Evolutionary conservation across 2,329 filamentous ascomycete species (phyloP).

Genomic region (Colletotrichum sp.): DNA sequence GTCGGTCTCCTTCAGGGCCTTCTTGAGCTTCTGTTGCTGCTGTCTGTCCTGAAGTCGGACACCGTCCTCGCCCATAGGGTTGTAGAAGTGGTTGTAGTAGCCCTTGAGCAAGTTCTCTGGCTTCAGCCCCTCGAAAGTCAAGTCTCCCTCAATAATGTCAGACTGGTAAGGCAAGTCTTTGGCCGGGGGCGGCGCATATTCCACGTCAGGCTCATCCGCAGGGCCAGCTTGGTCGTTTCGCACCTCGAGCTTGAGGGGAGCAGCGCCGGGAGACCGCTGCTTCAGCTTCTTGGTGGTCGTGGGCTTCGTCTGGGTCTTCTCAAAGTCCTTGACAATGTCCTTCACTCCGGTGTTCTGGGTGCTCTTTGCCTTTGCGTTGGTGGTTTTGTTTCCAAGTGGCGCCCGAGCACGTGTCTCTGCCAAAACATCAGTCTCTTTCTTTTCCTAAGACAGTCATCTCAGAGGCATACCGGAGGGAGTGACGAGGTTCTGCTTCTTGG

Average conservation of each 20-base stretch:
- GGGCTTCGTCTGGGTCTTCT: conserved; percentile 66
- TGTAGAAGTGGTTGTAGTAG: conserved; percentile 65
- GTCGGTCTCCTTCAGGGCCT: conserved; percentile 62
- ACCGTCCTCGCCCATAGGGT: conserved; percentile 71
- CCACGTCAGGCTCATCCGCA: conserved; percentile 73
- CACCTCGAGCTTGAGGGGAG: conserved; percentile 65
- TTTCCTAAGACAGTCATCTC: conserved; percentile 7
- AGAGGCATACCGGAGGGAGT: conserved; percentile 21
- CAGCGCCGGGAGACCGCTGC: conserved; percentile 56
- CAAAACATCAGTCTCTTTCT: not conserved
- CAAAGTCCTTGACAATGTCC: conserved; percentile 60
- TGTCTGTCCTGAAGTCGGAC: conserved; percentile 67
- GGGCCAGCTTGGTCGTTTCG: conserved; percentile 57
- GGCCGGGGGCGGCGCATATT: conserved; percentile 84
- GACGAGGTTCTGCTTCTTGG: conserved; percentile 21
- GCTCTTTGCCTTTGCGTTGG: conserved; percentile 82
- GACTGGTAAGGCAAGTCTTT: conserved; percentile 71
- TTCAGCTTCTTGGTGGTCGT: conserved; percentile 66
- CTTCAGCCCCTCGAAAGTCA: conserved; percentile 64
- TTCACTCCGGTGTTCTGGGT: conserved; percentile 72
- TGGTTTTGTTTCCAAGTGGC: conserved; percentile 91
- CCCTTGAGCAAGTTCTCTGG: conserved; percentile 64
- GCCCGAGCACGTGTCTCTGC: conserved; percentile 73
- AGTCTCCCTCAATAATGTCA: conserved; percentile 63
- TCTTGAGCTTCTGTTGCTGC: conserved; percentile 57